These are phyloP conservation scores for Geotrichum candidum DNA, from an alignment of 1,139 yeast species.

Conservation along the genomic window DNA sequence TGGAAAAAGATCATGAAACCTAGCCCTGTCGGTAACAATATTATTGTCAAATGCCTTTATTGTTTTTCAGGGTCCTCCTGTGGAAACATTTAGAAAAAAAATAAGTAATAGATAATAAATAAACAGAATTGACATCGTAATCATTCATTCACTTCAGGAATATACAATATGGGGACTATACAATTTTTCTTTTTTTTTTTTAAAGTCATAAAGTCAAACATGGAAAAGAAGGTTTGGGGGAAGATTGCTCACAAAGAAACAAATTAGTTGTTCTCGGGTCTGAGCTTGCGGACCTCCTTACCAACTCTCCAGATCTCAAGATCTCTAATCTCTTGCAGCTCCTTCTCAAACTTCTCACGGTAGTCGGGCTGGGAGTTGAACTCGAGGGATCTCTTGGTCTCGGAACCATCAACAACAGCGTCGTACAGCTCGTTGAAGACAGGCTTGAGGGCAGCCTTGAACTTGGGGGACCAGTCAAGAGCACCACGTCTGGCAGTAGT, in stretches of 20 bases:
- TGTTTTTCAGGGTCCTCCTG: neutral
- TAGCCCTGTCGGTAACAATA: neutral
- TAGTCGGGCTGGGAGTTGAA: slow-evolving; percentile 97
- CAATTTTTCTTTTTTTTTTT: too few relatives aligned
- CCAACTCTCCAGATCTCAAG: slow-evolving; percentile 99
- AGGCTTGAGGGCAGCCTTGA: slow-evolving; percentile 98
- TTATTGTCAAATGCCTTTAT: neutral
- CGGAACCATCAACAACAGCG: slow-evolving; percentile 91
- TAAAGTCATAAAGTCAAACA: neutral
- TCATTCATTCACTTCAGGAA: neutral
- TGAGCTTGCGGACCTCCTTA: slow-evolving; percentile 97
- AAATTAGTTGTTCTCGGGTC: slow-evolving; percentile 92
- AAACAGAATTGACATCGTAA: too few relatives aligned
- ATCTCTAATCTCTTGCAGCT: slow-evolving; percentile 85
- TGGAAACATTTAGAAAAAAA: neutral
- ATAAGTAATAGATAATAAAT: too few relatives aligned
- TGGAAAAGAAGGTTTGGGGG: neutral
- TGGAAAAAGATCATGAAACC: neutral
- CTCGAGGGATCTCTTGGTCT: slow-evolving; percentile 95
- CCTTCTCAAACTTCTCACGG: slow-evolving; percentile 93
- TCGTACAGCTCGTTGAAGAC: slow-evolving; percentile 94
- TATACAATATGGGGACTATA: too few relatives aligned
- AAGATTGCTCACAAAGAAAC: neutral
- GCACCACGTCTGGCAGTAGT: slow-evolving; percentile 99
- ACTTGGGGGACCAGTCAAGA: slow-evolving; percentile 98